phyloP scores from a whole-genome alignment of 2,329 filamentous ascomycete genomes.

The Spiromastix sp. region DNA sequence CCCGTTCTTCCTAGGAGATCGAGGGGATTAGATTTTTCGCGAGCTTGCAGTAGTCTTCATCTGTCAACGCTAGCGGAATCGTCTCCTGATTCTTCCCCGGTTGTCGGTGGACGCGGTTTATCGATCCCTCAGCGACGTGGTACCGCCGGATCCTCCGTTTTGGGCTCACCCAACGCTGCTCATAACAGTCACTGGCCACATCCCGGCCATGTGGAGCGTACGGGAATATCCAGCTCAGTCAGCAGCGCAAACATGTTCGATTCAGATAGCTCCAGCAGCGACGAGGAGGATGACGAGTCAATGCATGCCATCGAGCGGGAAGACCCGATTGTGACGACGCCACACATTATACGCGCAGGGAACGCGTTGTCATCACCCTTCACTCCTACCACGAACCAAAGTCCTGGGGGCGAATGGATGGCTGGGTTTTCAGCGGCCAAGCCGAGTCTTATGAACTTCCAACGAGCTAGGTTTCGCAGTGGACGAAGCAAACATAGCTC shows the following conservation, averaged over 20 bases:
- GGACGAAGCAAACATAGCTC: constrained; percentile 55
- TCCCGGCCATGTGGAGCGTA: constrained; percentile 56
- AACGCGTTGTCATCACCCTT: constrained; percentile 34
- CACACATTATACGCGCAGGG: constrained; percentile 56
- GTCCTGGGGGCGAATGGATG: constrained; percentile 53
- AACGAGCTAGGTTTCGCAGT: constrained; percentile 48
- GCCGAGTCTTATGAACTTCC: constrained; percentile 71
- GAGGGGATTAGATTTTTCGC: constrained; percentile 82
- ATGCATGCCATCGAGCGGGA: constrained; percentile 60
- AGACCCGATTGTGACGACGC: constrained; percentile 73
- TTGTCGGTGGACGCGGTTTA: constrained; percentile 59
- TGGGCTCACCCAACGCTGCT: constrained; percentile 55
- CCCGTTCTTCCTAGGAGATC: constrained; percentile 82
- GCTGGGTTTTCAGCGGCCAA: constrained; percentile 58
- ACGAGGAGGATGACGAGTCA: constrained; percentile 51
- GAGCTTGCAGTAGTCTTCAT: constrained; percentile 86
- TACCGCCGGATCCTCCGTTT: constrained; percentile 27
- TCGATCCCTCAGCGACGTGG: constrained; percentile 47
- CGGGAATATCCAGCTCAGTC: constrained; percentile 66
- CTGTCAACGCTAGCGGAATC: constrained; percentile 89
- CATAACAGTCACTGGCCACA: constrained; percentile 58
- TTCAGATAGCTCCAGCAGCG: constrained; percentile 67
- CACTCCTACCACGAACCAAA: constrained; percentile 38
- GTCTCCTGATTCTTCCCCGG: constrained; percentile 84
- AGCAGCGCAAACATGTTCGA: constrained; percentile 71